Evolutionary conservation across 768 basidiomycete species (phyloP), one percentile per base, ranked within the genome.

Genomic region (Lanmaoa pseudosensibilis): DNA sequence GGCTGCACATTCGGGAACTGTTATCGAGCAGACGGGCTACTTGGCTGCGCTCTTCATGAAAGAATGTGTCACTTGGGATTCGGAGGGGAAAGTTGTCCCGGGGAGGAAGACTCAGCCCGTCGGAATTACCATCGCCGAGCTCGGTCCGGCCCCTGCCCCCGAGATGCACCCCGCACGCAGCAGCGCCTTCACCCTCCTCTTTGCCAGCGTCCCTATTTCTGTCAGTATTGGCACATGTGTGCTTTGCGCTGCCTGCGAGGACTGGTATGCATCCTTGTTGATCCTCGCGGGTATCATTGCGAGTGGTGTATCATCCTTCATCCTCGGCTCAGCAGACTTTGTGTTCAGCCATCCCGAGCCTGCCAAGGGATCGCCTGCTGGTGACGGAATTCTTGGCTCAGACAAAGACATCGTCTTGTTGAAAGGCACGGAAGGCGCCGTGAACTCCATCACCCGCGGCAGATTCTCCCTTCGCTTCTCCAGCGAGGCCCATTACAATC

Each of bases 1-100:
- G 57, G 83, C 88, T 0, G 85, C 90, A 62, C 83, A 25, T 72
- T 92, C 46, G 78, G 88, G 69, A 68, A 89, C 59, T 78, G 75
- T 57, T 68, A 63, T 73, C 1, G 70, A n/a, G 64, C 72, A 36
- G 77, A 81, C 65, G 76, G 80, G 50, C 74, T 83, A 18, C 68
- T 80, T 65, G 84, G 90, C 23, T 77, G 72, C 43, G 83, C 88
- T 73, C 77, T 87, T 36, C 21, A 49, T 61, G 60, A 54, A 62
- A 8, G 57, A 53, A 49, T 66, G 65, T n/a, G 37, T 47, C 2
- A 4, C 57, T 40, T 59, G 54, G 49, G 25, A 47, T 16, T 50
- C 52, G 15, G 57, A 52, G 6, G 64, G 54, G 5, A 55, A 15
- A 32, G 50, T 55, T 8, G 52, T 67, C 0, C 47, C 52, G 0